A percentile compares a stretch with the other conserved stretches of the same genome.
phyloP scores from a whole-genome alignment of 306 rosid genomes.

The Dalbergia oliveri region DNA sequence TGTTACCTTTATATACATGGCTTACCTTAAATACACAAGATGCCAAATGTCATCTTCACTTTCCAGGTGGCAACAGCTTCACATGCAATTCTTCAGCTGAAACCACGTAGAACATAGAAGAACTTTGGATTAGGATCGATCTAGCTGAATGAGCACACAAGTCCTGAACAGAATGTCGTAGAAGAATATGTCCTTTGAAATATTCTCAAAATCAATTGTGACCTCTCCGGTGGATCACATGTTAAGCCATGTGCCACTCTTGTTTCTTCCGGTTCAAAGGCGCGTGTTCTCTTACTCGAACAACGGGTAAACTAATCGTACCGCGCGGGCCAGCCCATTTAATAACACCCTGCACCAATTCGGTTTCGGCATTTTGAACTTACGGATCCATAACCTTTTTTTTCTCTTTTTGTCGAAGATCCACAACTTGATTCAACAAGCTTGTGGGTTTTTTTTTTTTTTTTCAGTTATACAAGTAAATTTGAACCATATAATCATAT shows the following conservation, averaged over 20 bases:
- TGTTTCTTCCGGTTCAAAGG: too few species aligned
- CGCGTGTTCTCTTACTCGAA: too few species aligned
- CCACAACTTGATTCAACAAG: too few species aligned
- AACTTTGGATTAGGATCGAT: slow-evolving; percentile 30
- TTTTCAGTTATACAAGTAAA: too few species aligned
- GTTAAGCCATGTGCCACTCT: neutral
- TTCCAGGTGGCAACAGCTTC: slow-evolving; percentile 34
- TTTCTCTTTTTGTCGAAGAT: too few species aligned
- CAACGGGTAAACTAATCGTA: too few species aligned
- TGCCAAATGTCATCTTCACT: slow-evolving; percentile 30
- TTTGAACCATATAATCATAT: too few species aligned
- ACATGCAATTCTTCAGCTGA: neutral
- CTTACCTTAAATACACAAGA: neutral
- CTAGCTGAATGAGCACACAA: neutral
- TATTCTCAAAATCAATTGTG: neutral
- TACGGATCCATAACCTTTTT: too few species aligned
- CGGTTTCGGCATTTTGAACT: too few species aligned
- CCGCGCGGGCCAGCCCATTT: too few species aligned
- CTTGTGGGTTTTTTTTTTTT: too few species aligned
- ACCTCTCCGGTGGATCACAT: neutral
- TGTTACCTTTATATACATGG: neutral
- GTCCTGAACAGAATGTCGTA: neutral
- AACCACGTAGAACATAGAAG: slow-evolving; percentile 23
- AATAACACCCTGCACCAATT: too few species aligned
- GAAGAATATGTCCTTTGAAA: neutral